Conservation (phyloP, 257 asterid genomes). For the Capsicum pubescens region DNA sequence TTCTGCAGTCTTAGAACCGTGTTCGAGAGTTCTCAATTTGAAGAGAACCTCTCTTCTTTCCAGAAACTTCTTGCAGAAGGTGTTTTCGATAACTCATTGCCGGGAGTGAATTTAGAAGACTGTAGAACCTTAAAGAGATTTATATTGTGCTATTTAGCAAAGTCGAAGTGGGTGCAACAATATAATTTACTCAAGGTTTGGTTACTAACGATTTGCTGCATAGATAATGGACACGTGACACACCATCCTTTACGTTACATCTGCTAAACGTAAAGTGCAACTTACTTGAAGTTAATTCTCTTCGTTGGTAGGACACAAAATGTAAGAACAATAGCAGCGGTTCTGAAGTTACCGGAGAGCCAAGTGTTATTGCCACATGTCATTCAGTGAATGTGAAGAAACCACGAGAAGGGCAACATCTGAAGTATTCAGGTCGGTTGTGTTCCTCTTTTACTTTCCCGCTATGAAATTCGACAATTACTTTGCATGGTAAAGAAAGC, state of each 20-base stretch:
- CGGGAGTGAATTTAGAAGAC: slow-evolving; percentile 62
- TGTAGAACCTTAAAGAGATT: slow-evolving; percentile 58
- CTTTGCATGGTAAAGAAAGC: slow-evolving; percentile 10
- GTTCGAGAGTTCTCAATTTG: slow-evolving; percentile 65
- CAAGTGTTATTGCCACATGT: slow-evolving; percentile 37
- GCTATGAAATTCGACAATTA: background rate
- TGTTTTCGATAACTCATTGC: slow-evolving; percentile 61
- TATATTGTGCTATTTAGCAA: slow-evolving; percentile 53
- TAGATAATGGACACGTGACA: background rate
- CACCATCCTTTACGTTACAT: background rate
- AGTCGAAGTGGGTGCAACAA: slow-evolving; percentile 74
- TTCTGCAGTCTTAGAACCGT: slow-evolving; percentile 60
- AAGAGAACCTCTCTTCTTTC: slow-evolving; percentile 65
- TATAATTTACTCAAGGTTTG: slow-evolving; percentile 62
- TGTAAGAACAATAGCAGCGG: slow-evolving; percentile 44
- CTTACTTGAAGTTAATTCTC: slow-evolving; percentile 9
- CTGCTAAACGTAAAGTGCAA: background rate
- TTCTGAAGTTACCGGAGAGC: slow-evolving; percentile 48
- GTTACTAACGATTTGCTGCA: background rate
- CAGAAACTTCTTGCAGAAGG: slow-evolving; percentile 80
- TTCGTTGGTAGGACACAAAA: slow-evolving; percentile 52
- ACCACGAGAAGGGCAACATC: slow-evolving; percentile 54
- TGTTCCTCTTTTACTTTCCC: background rate
- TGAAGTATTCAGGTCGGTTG: slow-evolving; percentile 55
- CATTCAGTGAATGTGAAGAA: slow-evolving; percentile 47